Evolutionary conservation across 1,284 basidiomycete genomes (phyloP).

Genomic region (Schizophyllum commune): DNA sequence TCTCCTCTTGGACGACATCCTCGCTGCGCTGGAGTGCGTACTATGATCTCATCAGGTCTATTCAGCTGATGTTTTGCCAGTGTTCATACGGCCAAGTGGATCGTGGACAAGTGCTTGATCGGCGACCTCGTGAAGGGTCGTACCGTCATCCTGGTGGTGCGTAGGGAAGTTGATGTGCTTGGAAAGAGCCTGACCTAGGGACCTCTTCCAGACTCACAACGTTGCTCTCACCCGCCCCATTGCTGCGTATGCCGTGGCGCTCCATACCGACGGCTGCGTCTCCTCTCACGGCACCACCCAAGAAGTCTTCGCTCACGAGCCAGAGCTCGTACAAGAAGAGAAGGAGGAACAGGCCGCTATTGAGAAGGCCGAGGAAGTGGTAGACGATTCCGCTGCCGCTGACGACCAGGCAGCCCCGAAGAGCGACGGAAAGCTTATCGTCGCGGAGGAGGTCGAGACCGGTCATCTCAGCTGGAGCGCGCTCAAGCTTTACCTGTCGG

Average conservation of each 20-base stretch:
- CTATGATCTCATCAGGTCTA: background rate
- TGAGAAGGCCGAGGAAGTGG: constrained; percentile 27
- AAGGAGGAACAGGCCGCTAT: constrained; percentile 31
- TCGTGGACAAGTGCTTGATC: constrained; percentile 56
- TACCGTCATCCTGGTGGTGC: constrained; percentile 50
- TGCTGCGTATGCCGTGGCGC: constrained; percentile 54
- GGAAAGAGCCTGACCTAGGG: no score
- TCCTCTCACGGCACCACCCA: constrained; percentile 39
- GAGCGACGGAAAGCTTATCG: constrained; percentile 38
- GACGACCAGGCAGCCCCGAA: constrained; percentile 1
- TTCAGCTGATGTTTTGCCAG: background rate
- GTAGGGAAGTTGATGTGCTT: no score
- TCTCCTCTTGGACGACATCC: constrained; percentile 46
- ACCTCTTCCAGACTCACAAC: no score
- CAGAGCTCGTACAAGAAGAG: constrained; percentile 30
- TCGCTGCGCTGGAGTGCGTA: constrained; percentile 29
- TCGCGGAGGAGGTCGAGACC: constrained; percentile 52
- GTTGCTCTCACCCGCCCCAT: constrained; percentile 57
- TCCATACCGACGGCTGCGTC: constrained; percentile 46
- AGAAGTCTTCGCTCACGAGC: constrained; percentile 34
- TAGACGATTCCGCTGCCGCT: constrained; percentile 15
- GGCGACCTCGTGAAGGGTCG: constrained; percentile 48
- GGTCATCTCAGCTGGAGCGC: constrained; percentile 47
- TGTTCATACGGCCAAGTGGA: constrained; percentile 28
- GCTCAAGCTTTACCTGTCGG: constrained; percentile 22